A percentile compares a stretch with the other conserved stretches of the same genome.
Conservation (phyloP, 768 basidiomycete genomes). For the Naganishia antarctica region DNA sequence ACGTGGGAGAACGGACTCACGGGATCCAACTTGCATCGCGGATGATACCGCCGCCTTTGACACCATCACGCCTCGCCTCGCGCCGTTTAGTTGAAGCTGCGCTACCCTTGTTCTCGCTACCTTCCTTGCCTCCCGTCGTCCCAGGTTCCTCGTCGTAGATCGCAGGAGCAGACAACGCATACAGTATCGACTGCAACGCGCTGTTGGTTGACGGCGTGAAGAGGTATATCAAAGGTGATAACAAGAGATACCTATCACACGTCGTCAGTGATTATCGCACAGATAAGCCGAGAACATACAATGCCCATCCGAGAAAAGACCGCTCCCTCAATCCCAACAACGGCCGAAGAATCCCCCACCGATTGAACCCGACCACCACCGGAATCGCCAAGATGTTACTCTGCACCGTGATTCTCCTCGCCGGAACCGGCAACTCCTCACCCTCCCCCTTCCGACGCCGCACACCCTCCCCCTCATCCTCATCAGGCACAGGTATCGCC, state of each 20-base stretch:
- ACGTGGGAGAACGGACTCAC: background rate
- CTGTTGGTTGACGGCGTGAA: conserved; percentile 64
- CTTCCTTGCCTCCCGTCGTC: background rate
- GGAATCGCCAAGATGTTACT: conserved; percentile 43
- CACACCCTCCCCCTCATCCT: conserved; percentile 30
- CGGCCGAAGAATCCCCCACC: conserved; percentile 39
- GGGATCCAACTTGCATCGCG: conserved; percentile 19
- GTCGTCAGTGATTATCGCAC: conserved; percentile 35
- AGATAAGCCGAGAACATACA: conserved; percentile 51
- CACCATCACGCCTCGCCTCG: conserved; percentile 24
- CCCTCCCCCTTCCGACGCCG: background rate
- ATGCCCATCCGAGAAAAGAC: conserved; percentile 66
- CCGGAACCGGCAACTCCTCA: background rate
- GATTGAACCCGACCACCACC: conserved; percentile 44
- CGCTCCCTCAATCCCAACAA: conserved; percentile 55
- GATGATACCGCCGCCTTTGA: conserved; percentile 21
- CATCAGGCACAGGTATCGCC: conserved; percentile 34
- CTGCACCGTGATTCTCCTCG: conserved; percentile 36
- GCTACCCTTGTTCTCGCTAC: background rate
- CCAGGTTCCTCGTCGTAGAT: conserved; percentile 29
- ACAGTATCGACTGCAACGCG: conserved; percentile 71
- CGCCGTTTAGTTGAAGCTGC: too few relatives aligned
- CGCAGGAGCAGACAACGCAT: conserved; percentile 58
- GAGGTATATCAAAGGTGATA: conserved; percentile 65
- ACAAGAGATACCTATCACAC: conserved; percentile 54